These are phyloP conservation scores for Dendrobium catenatum DNA, from an alignment of 106 monocot genomes.

Conservation along the genomic window DNA sequence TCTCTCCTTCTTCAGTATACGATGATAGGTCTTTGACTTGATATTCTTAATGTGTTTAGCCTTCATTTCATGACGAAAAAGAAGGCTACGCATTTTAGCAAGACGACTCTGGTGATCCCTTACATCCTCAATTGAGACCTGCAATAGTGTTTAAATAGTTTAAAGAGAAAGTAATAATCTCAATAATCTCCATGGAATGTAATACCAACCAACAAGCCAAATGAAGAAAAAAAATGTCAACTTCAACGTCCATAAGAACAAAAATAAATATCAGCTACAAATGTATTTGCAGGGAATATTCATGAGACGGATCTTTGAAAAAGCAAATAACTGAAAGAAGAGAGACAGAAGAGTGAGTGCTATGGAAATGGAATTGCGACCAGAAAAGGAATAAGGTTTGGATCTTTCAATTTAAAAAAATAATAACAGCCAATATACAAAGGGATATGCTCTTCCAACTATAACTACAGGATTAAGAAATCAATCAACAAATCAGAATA, in stretches of 20 bases:
- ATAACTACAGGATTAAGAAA: not conserved
- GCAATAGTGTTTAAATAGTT: not conserved
- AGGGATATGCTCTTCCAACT: too few relatives aligned
- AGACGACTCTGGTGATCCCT: conserved; percentile 53
- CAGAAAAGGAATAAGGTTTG: not conserved
- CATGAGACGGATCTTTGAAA: not conserved
- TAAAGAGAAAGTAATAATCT: not conserved
- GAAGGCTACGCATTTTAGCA: conserved; percentile 92
- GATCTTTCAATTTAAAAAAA: not conserved
- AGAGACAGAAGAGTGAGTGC: not conserved
- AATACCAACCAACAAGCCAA: not conserved
- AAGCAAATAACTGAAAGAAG: not conserved
- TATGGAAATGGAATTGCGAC: not conserved
- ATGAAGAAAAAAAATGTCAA: not conserved
- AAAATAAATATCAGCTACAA: not conserved
- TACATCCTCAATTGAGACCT: conserved; percentile 82
- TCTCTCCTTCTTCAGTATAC: conserved; percentile 76
- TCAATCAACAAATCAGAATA: not conserved
- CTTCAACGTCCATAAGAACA: not conserved
- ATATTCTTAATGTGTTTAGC: conserved; percentile 85
- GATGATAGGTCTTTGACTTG: conserved; percentile 93
- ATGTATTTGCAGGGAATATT: not conserved
- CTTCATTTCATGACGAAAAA: conserved; percentile 90
- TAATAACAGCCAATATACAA: not conserved
- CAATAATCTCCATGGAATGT: not conserved